Base-by-base conservation (phyloP, 768 basidiomycete species). In the Boletus tomentosulus region DNA sequence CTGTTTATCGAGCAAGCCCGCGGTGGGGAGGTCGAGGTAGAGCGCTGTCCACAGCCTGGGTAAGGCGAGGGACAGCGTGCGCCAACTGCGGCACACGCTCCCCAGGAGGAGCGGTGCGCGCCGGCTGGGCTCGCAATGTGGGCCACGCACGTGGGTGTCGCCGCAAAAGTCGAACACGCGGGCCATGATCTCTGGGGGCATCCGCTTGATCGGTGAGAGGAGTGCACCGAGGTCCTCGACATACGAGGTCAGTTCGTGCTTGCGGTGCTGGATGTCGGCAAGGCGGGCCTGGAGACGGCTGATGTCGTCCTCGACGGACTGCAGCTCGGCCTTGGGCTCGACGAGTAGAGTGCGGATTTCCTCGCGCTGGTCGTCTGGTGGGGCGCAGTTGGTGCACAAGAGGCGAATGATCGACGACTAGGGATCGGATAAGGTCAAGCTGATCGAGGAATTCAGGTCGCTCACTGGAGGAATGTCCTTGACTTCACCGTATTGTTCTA, bases 101-200 rank as follows among this genome's bases (percentile, higher is more conserved):
- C 67, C 67, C 12, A 70, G 59, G 30, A 70, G 62, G 9, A 68
- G 58, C 11, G 67, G 66, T 25, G 67, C 67, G 9, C 52, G 61
- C 4, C 68, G 60, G 19, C 66, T 66, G 25, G 66, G 67, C 48
- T 68, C 67, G 50, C 63, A 63, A 24, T 68, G 67, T 1, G 66
- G 66, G 0, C 66, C 66, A 6, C 50, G 68, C 7, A 53, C 66
- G 48, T 56, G 52, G 51, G 65, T 46, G 41, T 68, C 67, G 2
- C 65, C 66, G 13, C 67, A 68, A 59, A 69, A 69, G 51, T 68
- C 67, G 31, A 68, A 68, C 5, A 68, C 60, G 44, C 67, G 64
- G 42, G 66, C 59, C 60, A 68, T 67, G 60, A 68, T 68, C 58
- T 68, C 67, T 24, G 68, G 67, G 12, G 67, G 67, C 66, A 68